These are phyloP conservation scores for Umbelopsis sp. DNA, from an alignment of 371 early-diverging fungal species.

Conservation along the genomic window DNA sequence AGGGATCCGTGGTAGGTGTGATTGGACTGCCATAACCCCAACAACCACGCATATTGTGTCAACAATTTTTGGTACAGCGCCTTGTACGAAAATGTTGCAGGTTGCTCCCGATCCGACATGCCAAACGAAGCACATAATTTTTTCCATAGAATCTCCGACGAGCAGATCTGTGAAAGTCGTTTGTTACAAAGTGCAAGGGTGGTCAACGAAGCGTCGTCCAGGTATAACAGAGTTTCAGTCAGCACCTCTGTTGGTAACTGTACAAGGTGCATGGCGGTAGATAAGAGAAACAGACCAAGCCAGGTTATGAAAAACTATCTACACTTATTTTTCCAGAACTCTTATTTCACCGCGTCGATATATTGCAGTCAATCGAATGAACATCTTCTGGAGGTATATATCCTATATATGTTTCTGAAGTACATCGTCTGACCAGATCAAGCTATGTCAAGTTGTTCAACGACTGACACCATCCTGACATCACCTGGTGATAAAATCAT, in stretches of 20 bases:
- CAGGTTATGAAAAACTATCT: neutral
- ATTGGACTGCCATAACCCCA: slow-evolving; percentile 13
- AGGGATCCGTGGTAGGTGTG: neutral
- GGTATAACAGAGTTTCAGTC: neutral
- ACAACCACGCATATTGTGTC: neutral
- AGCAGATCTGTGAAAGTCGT: neutral
- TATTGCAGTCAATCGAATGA: no score
- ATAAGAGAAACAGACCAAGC: neutral
- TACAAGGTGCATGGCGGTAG: neutral
- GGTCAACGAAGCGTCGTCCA: slow-evolving; percentile 6
- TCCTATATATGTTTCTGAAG: neutral
- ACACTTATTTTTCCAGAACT: neutral
- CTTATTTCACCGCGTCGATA: neutral
- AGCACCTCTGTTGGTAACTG: slow-evolving; percentile 5
- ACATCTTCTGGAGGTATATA: no score
- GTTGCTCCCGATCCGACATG: neutral
- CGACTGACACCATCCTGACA: neutral
- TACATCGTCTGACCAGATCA: neutral
- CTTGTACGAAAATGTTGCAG: neutral
- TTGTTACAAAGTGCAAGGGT: neutral
- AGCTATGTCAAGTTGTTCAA: neutral
- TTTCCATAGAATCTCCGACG: slow-evolving; percentile 7
- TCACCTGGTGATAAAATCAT: neutral
- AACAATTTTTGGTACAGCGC: slow-evolving; percentile 9
- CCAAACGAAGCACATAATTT: slow-evolving; percentile 3